Evolutionary conservation across 495 filamentous ascomycete genomes (phyloP).

Genomic region (Thermothielavioides terrestris): DNA sequence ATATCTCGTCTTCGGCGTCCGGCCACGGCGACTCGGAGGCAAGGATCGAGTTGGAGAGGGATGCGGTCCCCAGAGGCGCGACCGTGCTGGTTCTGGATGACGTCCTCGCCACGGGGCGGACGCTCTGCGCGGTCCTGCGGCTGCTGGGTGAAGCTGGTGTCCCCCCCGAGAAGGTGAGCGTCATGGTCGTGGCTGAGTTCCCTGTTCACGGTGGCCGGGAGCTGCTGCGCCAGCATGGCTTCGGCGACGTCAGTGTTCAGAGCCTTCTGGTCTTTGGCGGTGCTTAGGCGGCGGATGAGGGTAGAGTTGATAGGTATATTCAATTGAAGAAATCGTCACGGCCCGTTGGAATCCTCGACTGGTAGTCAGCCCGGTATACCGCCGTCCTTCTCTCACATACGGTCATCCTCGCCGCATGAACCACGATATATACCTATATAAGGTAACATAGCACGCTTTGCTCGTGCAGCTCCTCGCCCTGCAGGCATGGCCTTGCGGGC

Average conservation of each 20-base stretch:
- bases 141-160: constrained; percentile 43
- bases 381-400: too few species aligned
- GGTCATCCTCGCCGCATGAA: too few species aligned
- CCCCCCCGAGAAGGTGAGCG: constrained; percentile 32
- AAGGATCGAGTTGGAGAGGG: constrained; percentile 45
- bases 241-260: constrained; percentile 48
- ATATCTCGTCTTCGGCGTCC: constrained; percentile 47
- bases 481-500: too few species aligned
- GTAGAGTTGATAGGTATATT: not conserved
- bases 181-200: constrained; percentile 56
- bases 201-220: constrained; percentile 50
- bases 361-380: too few species aligned
- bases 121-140: constrained; percentile 49
- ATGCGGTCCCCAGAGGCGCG: constrained; percentile 35
- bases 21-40: constrained; percentile 26
- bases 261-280: constrained; percentile 52
- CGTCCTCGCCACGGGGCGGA: constrained; percentile 53
- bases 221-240: constrained; percentile 43
- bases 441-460: too few species aligned
- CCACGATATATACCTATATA: too few species aligned
- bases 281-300: constrained; percentile 24
- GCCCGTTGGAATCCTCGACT: too few species aligned
- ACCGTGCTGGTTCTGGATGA: constrained; percentile 56
- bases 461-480: too few species aligned
- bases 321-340: too few species aligned